These are phyloP conservation scores for Trypanosoma vivax DNA, from an alignment of 208 protist species.

Conservation along the genomic window DNA sequence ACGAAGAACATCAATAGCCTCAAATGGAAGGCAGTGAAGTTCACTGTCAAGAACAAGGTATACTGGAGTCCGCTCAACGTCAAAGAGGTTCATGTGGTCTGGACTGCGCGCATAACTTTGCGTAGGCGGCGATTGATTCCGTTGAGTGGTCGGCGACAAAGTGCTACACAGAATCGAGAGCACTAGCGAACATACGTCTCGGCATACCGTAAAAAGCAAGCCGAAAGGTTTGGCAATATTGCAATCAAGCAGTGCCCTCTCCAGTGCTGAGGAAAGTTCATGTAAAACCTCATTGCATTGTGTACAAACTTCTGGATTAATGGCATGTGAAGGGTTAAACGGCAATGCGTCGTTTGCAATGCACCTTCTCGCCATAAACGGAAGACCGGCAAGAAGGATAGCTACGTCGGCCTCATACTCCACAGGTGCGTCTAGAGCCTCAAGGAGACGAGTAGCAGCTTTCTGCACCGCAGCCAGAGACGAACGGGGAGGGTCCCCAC, in stretches of 20 bases:
- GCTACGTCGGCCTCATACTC: slow-evolving; percentile 6
- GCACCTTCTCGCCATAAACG: background rate
- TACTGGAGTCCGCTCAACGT: slow-evolving; percentile 46
- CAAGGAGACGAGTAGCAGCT: slow-evolving; percentile 18
- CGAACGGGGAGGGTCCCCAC: slow-evolving; percentile 22
- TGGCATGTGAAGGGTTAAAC: slow-evolving; percentile 11
- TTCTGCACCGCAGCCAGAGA: slow-evolving; percentile 10
- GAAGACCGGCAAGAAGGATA: slow-evolving; percentile 11
- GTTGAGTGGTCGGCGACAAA: background rate
- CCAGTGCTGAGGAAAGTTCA: slow-evolving; percentile 6
- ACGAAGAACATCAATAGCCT: slow-evolving; percentile 42
- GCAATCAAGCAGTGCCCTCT: slow-evolving; percentile 18
- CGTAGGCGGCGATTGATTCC: too few relatives aligned
- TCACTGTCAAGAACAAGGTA: slow-evolving; percentile 44
- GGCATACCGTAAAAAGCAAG: slow-evolving; percentile 7
- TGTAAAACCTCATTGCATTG: slow-evolving; percentile 10
- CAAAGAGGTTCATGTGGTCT: slow-evolving; percentile 33
- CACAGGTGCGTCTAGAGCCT: background rate
- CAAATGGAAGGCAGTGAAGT: slow-evolving; percentile 57
- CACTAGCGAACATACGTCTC: slow-evolving; percentile 12
- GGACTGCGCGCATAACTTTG: too few relatives aligned
- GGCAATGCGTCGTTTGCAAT: background rate
- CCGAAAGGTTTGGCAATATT: slow-evolving; percentile 8
- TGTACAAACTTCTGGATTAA: background rate
- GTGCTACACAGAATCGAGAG: background rate